Evolutionary conservation across 208 protist genomes (phyloP).

Genomic region (Trypanosoma theileri): DNA sequence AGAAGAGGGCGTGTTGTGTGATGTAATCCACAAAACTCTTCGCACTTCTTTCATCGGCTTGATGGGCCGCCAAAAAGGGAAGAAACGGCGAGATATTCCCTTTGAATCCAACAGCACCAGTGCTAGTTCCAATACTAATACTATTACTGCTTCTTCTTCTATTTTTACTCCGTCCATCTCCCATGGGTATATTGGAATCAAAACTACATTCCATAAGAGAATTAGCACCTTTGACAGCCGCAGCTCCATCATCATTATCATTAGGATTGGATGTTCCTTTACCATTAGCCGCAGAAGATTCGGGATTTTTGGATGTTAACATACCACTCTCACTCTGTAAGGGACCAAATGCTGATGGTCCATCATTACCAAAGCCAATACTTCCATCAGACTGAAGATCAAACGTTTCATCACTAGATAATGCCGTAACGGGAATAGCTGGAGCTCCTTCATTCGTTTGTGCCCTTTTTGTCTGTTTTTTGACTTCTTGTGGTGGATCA

Average conservation of each 20-base stretch:
- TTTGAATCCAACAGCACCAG: neutral
- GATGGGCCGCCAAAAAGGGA: neutral
- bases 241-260: no score
- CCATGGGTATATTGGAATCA: neutral
- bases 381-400: neutral
- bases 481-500: neutral
- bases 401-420: neutral
- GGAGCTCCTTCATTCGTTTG: neutral
- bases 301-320: no score
- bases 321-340: no score
- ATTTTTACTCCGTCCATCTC: neutral
- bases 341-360: no score
- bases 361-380: no score
- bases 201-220: neutral
- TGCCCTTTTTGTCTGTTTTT: no score
- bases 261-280: no score
- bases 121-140: neutral
- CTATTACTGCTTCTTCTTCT: no score
- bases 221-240: neutral
- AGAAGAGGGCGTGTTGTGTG: neutral
- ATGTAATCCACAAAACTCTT: slow-evolving; percentile 14
- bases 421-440: neutral
- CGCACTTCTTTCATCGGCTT: neutral
- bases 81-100: neutral
- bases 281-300: no score